Conservation (phyloP, 768 basidiomycete genomes). For the Amanita exitialis region DNA sequence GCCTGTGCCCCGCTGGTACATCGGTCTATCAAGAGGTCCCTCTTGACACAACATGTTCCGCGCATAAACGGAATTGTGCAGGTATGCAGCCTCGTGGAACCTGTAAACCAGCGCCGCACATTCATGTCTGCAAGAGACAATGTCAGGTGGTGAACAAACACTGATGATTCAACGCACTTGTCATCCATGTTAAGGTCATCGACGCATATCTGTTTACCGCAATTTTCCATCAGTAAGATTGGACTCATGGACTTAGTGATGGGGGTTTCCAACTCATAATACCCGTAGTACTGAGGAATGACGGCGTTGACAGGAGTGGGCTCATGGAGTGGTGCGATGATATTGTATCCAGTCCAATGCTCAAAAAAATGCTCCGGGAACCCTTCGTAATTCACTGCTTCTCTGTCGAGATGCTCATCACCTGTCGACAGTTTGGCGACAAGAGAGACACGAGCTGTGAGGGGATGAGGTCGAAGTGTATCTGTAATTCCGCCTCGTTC, state of each 20-base stretch:
- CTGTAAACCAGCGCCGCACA: slow-evolving; percentile 27
- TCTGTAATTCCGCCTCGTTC: background rate
- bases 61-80: slow-evolving; percentile 24
- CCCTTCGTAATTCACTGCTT: slow-evolving; percentile 33
- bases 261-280: slow-evolving; percentile 24
- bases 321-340: slow-evolving; percentile 28
- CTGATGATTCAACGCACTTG: slow-evolving; percentile 14
- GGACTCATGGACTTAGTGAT: slow-evolving; percentile 23
- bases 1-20: background rate
- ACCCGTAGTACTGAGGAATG: slow-evolving; percentile 58
- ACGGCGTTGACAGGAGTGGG: slow-evolving; percentile 39
- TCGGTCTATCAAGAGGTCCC: slow-evolving; percentile 17
- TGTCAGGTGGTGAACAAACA: background rate
- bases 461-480: slow-evolving; percentile 13
- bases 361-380: slow-evolving; percentile 37
- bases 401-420: slow-evolving; percentile 27
- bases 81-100: slow-evolving; percentile 25
- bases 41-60: slow-evolving; percentile 29
- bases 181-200: slow-evolving; percentile 25
- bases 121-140: slow-evolving; percentile 21
- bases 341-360: slow-evolving; percentile 40
- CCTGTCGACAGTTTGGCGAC: slow-evolving; percentile 33
- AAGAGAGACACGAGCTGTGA: slow-evolving; percentile 29
- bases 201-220: slow-evolving; percentile 21
- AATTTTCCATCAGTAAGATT: slow-evolving; percentile 33